Evolutionary conservation across 2,329 filamentous ascomycete species (phyloP).

Genomic region (Amauroascus niger): DNA sequence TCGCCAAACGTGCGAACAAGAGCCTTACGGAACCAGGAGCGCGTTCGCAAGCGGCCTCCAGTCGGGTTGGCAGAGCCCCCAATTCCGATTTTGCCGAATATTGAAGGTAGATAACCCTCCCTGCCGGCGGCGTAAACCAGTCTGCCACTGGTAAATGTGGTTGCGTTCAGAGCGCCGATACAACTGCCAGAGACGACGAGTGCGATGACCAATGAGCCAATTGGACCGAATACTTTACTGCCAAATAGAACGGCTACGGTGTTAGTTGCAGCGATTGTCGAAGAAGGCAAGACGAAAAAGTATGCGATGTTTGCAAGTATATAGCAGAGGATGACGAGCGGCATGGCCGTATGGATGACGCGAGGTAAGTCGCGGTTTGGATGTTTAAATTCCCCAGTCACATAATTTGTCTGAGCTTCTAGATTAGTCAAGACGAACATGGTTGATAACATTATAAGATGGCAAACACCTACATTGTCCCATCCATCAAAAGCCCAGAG

Average conservation of each 20-base stretch:
- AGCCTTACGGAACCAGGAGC: slow-evolving; percentile 49
- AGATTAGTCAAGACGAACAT: slow-evolving; percentile 1
- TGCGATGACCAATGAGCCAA: slow-evolving; percentile 73
- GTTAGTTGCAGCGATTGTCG: slow-evolving; percentile 74
- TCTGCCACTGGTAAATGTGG: slow-evolving; percentile 83
- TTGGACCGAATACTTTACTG: slow-evolving; percentile 72
- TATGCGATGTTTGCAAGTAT: slow-evolving; percentile 86
- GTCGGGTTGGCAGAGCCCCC: slow-evolving; percentile 30
- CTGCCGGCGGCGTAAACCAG: slow-evolving; percentile 90
- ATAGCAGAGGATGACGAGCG: slow-evolving; percentile 82
- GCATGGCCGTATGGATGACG: slow-evolving; percentile 94
- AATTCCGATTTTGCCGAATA: slow-evolving; percentile 77
- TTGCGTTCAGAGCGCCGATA: slow-evolving; percentile 89
- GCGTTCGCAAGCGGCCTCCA: slow-evolving; percentile 33
- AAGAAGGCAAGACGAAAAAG: slow-evolving; percentile 79
- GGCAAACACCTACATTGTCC: slow-evolving; percentile 67
- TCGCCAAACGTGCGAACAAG: slow-evolving; percentile 61
- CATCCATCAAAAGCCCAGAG: slow-evolving; percentile 98
- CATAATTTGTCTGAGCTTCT: slow-evolving; percentile 71
- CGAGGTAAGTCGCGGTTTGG: slow-evolving; percentile 80
- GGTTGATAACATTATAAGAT: neutral
- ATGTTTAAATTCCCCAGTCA: slow-evolving; percentile 92
- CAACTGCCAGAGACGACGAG: slow-evolving; percentile 85
- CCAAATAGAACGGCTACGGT: slow-evolving; percentile 96
- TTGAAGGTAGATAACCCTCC: slow-evolving; percentile 77